Percentiles rank a stretch among this genome's conserved stretches.
phyloP scores from a whole-genome alignment of 176 grass and related monocot species.

The Rhipidocladum racemiflorum region DNA sequence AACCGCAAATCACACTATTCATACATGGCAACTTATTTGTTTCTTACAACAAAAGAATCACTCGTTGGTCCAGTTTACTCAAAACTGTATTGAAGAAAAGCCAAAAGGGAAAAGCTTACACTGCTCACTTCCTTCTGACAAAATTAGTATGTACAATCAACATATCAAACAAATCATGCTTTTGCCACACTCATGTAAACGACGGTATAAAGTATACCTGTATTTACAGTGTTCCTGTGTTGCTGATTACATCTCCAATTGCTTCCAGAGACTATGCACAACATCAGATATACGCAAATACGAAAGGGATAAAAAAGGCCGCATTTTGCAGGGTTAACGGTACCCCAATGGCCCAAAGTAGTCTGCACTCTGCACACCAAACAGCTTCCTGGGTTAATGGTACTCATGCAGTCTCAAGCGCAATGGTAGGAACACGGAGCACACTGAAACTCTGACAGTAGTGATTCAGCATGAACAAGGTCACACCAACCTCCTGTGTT shows the following conservation, averaged over 20 bases:
- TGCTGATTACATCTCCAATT: conserved; percentile 14
- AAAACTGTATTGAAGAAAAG: background rate
- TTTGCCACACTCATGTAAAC: background rate
- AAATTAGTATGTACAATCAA: background rate
- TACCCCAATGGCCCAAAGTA: background rate
- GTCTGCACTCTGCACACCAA: background rate
- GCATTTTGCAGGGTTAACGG: background rate
- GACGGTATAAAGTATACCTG: background rate
- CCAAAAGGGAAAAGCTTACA: background rate
- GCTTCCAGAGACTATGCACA: conserved; percentile 37
- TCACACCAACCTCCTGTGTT: background rate
- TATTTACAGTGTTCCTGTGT: conserved; percentile 21
- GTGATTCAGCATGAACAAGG: conserved; percentile 11
- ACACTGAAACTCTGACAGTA: background rate
- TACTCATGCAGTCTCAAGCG: background rate
- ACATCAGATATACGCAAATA: conserved; percentile 19
- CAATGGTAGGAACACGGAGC: background rate
- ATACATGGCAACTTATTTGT: conserved; percentile 7
- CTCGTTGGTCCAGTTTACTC: background rate
- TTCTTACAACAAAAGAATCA: conserved; percentile 31
- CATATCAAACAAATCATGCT: conserved; percentile 9
- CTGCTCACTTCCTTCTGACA: background rate
- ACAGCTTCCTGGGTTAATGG: background rate
- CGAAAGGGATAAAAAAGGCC: background rate
- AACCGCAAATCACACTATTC: background rate